Evolutionary conservation across 1,139 yeast species (phyloP), one percentile per base, ranked within the genome.

Genomic region (Debaryomyces sp.): DNA sequence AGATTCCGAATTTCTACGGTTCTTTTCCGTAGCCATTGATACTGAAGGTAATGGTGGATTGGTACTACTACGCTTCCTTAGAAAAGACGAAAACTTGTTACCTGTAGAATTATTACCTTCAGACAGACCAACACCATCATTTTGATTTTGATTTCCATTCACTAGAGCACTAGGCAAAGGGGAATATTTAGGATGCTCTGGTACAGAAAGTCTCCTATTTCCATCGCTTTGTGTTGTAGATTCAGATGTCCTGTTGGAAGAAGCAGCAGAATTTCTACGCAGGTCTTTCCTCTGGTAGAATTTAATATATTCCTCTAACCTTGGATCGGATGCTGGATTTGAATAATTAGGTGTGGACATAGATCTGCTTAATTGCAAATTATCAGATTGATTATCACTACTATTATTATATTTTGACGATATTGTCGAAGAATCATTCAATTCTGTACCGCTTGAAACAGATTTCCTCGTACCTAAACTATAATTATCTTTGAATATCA

Each of bases 301-400:
- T 44, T 73, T 71, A 49, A 86, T 69, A 57, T 84, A 86, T 46
- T 81, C 84, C 36, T 81, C 80, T 35, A 86, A 61, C 53, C 81
- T 73, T 1, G 87, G 85, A 56, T 85, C 89, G 5, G 57, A 32
- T 4, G 54, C 22, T 7, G 48, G 51, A 6, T 44, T 46, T 12
- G 54, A 34, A 35, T 48, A 43, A 5, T 48, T 49, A 9, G 66
- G 61, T 2, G 60, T 51, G 1, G 65, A 57, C 50, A 54, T 55
- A 6, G 64, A 52, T 32, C 62, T 53, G n/a, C 52, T 44, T 24
- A 55, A 48, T 27, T 36, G 38, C 18, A 32, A 50, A 9, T 18
- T 15, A 13, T 32, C 46, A 9, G 37, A 15, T 12, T 26, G 39
- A 7, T 13, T 5, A 10, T 34, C 40, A 22, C 22, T 33, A 7